These are phyloP conservation scores for Phytopythium litorale DNA, from an alignment of 352 stramenopile species.

Conservation along the genomic window DNA sequence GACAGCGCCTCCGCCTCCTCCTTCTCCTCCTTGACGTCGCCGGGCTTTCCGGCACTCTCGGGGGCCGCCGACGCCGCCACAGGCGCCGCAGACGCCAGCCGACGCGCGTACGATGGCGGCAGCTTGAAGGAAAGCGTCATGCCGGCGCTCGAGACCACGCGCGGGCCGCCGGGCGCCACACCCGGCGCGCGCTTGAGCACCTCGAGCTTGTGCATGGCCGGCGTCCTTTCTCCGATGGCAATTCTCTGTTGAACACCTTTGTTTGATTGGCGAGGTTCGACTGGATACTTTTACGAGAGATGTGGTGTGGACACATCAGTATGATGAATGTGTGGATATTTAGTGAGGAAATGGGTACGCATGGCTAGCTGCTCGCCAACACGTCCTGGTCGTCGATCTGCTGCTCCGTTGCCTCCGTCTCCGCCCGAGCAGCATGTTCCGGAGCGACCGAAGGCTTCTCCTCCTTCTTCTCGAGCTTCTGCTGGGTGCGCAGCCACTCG, in stretches of 20 bases:
- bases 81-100: neutral
- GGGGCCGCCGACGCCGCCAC: neutral
- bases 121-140: constrained; percentile 49
- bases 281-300: neutral
- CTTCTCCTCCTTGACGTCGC: constrained; percentile 5
- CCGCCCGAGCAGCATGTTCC: too few species aligned
- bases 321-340: too few species aligned
- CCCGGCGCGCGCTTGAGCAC: constrained; percentile 30
- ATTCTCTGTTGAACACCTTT: neutral
- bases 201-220: constrained; percentile 34
- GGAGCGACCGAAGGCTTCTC: too few species aligned
- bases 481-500: constrained; percentile 29
- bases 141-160: constrained; percentile 31
- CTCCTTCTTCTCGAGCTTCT: constrained; percentile 1
- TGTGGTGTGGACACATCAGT: too few species aligned
- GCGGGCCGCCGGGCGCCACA: constrained; percentile 10
- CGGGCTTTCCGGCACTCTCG: neutral
- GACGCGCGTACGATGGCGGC: constrained; percentile 20
- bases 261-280: constrained; percentile 1
- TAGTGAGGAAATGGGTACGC: neutral
- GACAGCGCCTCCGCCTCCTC: constrained; percentile 18
- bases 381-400: too few species aligned
- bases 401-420: too few species aligned
- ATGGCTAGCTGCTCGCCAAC: too few species aligned
- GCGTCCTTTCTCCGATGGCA: neutral